Conservation (phyloP, 2,329 filamentous ascomycete genomes). For the Sporothrix humicola region DNA sequence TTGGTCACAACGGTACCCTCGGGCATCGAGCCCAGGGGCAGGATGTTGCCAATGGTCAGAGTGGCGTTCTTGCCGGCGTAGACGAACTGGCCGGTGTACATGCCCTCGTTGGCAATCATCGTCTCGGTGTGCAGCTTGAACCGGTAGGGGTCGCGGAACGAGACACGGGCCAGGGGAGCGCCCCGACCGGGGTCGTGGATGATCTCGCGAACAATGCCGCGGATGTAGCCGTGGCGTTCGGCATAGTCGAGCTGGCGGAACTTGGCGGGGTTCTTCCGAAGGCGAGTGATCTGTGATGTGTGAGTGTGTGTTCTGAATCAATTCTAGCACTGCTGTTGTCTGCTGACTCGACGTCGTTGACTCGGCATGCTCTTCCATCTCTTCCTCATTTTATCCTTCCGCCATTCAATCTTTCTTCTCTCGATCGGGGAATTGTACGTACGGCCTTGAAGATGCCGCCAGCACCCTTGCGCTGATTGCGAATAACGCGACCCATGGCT, state of each 20-base stretch:
- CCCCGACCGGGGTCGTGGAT: constrained; percentile 98
- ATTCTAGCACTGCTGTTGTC: too few relatives aligned
- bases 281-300: constrained; percentile 71
- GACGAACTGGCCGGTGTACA: constrained; percentile 99
- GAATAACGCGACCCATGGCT: constrained; percentile 52
- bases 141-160: constrained; percentile 97
- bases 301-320: neutral
- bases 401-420: neutral
- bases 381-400: neutral
- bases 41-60: constrained; percentile 96
- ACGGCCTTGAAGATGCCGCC: constrained; percentile 60
- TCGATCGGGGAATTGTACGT: constrained; percentile 28
- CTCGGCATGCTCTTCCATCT: neutral
- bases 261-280: constrained; percentile 91
- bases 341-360: neutral
- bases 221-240: constrained; percentile 96
- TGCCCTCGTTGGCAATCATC: constrained; percentile 99
- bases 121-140: constrained; percentile 98
- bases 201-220: constrained; percentile 98
- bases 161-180: constrained; percentile 94
- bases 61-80: constrained; percentile 99
- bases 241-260: constrained; percentile 97
- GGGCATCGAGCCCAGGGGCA: constrained; percentile 90
- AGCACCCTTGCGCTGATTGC: constrained; percentile 68
- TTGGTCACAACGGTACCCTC: constrained; percentile 99